These are phyloP conservation scores for Boletus coccyginus DNA, from an alignment of 768 basidiomycete species.

Conservation along the genomic window DNA sequence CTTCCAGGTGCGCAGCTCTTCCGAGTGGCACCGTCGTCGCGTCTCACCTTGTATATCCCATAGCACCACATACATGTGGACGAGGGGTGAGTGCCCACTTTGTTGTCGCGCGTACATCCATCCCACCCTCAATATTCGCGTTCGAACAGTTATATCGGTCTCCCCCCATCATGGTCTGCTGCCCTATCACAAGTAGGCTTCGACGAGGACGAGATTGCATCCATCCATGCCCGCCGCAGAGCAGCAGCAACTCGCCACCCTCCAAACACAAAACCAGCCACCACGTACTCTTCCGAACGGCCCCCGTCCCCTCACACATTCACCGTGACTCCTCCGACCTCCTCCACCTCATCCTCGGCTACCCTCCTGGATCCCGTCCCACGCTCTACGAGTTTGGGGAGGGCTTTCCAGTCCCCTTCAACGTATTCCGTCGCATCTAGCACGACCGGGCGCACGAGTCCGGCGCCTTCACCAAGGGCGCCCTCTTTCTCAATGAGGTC, in stretches of 20 bases:
- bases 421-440: slow-evolving; percentile 10
- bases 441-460: not conserved
- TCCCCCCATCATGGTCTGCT: slow-evolving; percentile 73
- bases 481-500: slow-evolving; percentile 25
- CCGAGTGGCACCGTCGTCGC: not conserved
- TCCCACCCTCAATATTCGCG: not conserved
- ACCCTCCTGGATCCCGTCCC: slow-evolving; percentile 21
- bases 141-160: slow-evolving; percentile 49
- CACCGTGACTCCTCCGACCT: not conserved
- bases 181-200: slow-evolving; percentile 62
- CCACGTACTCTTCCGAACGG: not conserved
- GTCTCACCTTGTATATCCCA: slow-evolving; percentile 1
- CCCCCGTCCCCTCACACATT: slow-evolving; percentile 18
- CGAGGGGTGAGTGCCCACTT: slow-evolving; percentile 53
- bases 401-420: slow-evolving; percentile 12
- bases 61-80: slow-evolving; percentile 81
- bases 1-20: slow-evolving; percentile 51
- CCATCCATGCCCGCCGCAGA: slow-evolving; percentile 45
- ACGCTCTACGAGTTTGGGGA: slow-evolving; percentile 24
- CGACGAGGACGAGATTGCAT: slow-evolving; percentile 64
- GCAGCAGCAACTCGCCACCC: slow-evolving; percentile 12
- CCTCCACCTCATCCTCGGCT: slow-evolving; percentile 25
- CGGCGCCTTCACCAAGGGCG: slow-evolving; percentile 13
- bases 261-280: slow-evolving; percentile 4
- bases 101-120: not conserved